Base-by-base conservation (phyloP, 2,329 filamentous ascomycete species). In the Talaromyces sp. region DNA sequence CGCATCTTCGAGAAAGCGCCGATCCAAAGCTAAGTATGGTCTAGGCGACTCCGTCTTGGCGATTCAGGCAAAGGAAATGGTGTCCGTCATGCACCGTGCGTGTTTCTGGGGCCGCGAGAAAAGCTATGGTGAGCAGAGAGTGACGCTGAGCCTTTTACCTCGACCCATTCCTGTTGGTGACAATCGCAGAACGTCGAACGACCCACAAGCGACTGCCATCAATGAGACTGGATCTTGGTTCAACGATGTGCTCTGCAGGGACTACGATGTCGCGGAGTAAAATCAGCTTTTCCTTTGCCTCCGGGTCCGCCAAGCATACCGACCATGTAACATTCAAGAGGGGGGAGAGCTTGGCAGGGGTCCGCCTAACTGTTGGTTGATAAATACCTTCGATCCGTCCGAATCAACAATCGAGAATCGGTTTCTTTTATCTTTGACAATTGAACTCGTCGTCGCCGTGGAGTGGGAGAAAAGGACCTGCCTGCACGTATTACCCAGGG, bases 41-140 rank as follows among this genome's bases (percentile, higher is more conserved):
- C 11, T 55, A n/a, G 27, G 38, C 9, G 57, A 31, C 24, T 61
- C 70, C 0, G 68, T 79, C 11, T 66, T 78, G 51, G 69, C 67
- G 1, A 65, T 63, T 0, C 77, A 80, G 63, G 73, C 71, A 6
- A 65, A 67, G 26, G 76, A 80, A 57, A 74, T 80, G 71, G 73
- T 74, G 1, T 71, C 74, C 43, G 63, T 74, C 10, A 73, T 80
- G 75, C 74, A 70, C 5, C 66, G 71, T 31, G 76, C 76, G 3
- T 80, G 77, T 64, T 79, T 80, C 61, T 77, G 72, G 69, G 76
- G 75, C 0, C 68, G 72, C 6, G 75, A 77, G 62, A 75, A 72
- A 52, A 73, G 75, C 0, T 69, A 74, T 59, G 74, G 68, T 1
- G 72, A 78, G 63, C 65, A 71, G 21, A 71, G 68, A 35, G 76